Evolutionary conservation across 2,329 filamentous ascomycete species (phyloP).

Genomic region (Hypoxylon sp.): DNA sequence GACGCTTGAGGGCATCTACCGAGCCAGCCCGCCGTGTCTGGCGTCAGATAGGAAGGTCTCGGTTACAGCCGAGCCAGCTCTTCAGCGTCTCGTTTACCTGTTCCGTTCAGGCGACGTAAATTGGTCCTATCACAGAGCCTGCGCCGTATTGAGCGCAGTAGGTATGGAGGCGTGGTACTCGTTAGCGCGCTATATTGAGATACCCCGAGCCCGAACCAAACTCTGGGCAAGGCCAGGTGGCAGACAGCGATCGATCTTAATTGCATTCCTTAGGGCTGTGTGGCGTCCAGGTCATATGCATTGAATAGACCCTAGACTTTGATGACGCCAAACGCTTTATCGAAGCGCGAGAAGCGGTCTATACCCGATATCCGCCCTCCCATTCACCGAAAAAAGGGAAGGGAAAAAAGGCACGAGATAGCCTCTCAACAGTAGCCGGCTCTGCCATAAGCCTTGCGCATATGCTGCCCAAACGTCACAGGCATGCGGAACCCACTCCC

Average conservation of each 20-base stretch:
- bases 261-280: conserved; percentile 21
- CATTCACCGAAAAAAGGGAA: neutral
- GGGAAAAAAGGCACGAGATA: too few species aligned
- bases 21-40: conserved; percentile 9
- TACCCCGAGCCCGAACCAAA: conserved; percentile 18
- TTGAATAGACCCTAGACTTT: conserved; percentile 15
- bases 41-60: conserved; percentile 7
- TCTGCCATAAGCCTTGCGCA: conserved; percentile 14
- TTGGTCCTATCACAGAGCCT: conserved; percentile 3
- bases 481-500: too few species aligned
- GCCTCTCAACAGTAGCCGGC: conserved; percentile 15
- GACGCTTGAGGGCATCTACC: neutral
- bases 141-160: conserved; percentile 4
- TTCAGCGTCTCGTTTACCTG: conserved; percentile 1
- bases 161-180: neutral
- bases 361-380: conserved; percentile 20
- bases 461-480: too few species aligned
- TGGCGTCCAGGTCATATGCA: conserved; percentile 6
- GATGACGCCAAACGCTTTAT: conserved; percentile 2
- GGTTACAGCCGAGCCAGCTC: conserved; percentile 2
- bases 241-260: conserved; percentile 19
- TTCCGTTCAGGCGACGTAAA: neutral
- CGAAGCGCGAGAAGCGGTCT: conserved; percentile 2
- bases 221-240: too few species aligned
- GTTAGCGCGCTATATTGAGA: conserved; percentile 15